These are phyloP conservation scores for Staphylotrichum tortipilum DNA, from an alignment of 495 filamentous ascomycete genomes.

Conservation along the genomic window DNA sequence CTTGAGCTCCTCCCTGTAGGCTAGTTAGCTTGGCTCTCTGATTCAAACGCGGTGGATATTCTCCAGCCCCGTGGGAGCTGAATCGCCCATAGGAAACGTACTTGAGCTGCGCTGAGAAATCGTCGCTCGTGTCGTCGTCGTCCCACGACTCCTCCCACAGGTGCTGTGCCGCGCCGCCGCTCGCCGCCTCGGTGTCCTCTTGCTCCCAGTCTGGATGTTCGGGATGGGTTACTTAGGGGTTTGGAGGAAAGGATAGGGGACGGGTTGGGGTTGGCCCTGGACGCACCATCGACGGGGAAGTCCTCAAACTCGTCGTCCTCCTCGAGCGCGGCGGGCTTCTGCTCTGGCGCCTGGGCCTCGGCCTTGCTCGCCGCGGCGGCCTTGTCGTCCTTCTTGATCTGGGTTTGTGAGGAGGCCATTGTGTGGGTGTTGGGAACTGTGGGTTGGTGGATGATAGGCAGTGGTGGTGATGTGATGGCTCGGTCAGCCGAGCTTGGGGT, in stretches of 20 bases:
- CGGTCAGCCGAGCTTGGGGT: too few species aligned
- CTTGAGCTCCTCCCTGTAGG: conserved; percentile 95
- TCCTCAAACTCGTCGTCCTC: conserved; percentile 99
- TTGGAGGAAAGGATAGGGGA: too few species aligned
- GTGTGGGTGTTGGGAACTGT: neutral
- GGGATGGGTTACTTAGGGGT: too few species aligned
- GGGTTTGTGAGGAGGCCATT: conserved; percentile 27
- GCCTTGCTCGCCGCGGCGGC: conserved; percentile 25
- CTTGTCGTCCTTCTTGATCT: conserved; percentile 36
- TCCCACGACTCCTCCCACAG: conserved; percentile 99
- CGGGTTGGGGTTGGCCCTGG: neutral
- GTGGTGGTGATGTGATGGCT: too few species aligned
- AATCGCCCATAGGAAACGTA: conserved; percentile 37
- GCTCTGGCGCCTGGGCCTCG: conserved; percentile 17
- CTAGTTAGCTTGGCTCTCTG: too few species aligned
- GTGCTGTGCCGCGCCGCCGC: conserved; percentile 55
- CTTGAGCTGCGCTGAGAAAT: conserved; percentile 94
- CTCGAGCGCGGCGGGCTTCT: conserved; percentile 55
- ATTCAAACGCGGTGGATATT: too few species aligned
- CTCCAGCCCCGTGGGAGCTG: too few species aligned
- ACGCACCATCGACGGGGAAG: conserved; percentile 85
- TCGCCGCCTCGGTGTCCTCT: conserved; percentile 74
- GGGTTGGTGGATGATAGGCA: neutral
- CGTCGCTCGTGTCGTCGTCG: conserved; percentile 93
- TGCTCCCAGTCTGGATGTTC: conserved; percentile 88